Evolutionary conservation across 352 stramenopile genomes (phyloP), one percentile per base, ranked within the genome.

Genomic region (Globisporangium lucens): DNA sequence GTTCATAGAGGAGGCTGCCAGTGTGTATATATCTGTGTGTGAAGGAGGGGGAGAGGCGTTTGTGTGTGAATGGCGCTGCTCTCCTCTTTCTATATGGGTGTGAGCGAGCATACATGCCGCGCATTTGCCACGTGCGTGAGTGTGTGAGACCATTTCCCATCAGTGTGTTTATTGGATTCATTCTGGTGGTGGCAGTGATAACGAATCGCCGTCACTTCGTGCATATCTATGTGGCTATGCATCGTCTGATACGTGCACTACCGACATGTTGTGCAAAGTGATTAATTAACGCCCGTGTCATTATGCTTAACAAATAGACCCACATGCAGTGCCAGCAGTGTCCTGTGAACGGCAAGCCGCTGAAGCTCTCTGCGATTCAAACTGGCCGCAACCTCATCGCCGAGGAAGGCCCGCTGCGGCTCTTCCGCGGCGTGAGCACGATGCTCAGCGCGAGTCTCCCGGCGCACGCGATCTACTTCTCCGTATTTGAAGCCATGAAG

Each of bases 371-470:
- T 56, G 85, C 87, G 35, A 77, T 76, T 9, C 76, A 90, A 56
- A 95, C 87, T 9, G 82, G 76, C 4, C 78, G 80, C 52, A 78
- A 80, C 49, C 78, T 95, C 30, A 66, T 93, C 47, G 67, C 77
- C 0, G 75, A 91, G 65, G 85, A 95, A 78, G 87, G 87, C 0
- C 76, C 85, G 38, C 59, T 89, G 24, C 79, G 97, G 49, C 79
- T 99, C 35, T 99, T 98, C 85, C 84, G 97, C 60, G 98, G 75
- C 52, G 97, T 99, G 22, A 98, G 97, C 66, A 98, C 96, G 22
- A 99, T 99, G 84, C 89, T 99, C 36, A 78, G 96, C 2, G 97
- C 95, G n/a, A 99, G 97, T 87, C 85, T 99, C 61, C 98, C 98
- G 3, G 97, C 97, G 22, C 97, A 99, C 77, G 90, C 91, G 2